Base-by-base conservation (phyloP, 371 early-diverging fungal species). In the Apophysomyces variabilis region DNA sequence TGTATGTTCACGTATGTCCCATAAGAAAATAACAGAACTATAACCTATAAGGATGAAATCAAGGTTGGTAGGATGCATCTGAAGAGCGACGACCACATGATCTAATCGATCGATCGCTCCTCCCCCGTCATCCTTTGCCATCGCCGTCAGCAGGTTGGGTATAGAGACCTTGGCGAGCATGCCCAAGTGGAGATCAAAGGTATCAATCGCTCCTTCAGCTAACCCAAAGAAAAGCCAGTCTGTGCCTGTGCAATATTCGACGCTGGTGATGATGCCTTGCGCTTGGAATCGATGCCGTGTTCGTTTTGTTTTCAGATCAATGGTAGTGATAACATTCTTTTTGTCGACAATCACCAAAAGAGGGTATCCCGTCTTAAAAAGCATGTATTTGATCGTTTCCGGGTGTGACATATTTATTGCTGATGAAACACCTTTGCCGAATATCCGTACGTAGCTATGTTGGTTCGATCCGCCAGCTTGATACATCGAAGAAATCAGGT, bases 161-260 rank as follows among this genome's bases (percentile, higher is more conserved):
- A 86, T 83, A 44, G 76, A 79, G 57, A 83, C 84, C 3, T 69
- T 64, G 9, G 79, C 70, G 9, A 82, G 62, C 39, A 56, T 70
- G 26, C 86, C 86, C 14, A 72, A 65, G 32, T 75, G 75, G 16
- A 84, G 76, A 69, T 87, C 85, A 70, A 85, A 85, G 1, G 85
- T 80, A 60, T 85, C 85, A 6, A 86, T 66, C 56, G 70, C 76
- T 7, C 88, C 88, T 62, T 85, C 85, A 7, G 77, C 76, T 43
- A 84, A 77, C 0, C 88, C 88, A 60, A 86, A 74, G 65, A 83
- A 83, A 7, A 87, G 63, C 85, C 86, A 87, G 41, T 87, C 85
- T 46, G 85, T 78, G 26, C 86, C 88, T 4, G 72, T 35, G 47
- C 82, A 80, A 21, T 83, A 77, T 38, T 80, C 76, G 32, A 80